Evolutionary conservation across 2,329 filamentous ascomycete genomes (phyloP).

Genomic region (Orbilia oligospora): DNA sequence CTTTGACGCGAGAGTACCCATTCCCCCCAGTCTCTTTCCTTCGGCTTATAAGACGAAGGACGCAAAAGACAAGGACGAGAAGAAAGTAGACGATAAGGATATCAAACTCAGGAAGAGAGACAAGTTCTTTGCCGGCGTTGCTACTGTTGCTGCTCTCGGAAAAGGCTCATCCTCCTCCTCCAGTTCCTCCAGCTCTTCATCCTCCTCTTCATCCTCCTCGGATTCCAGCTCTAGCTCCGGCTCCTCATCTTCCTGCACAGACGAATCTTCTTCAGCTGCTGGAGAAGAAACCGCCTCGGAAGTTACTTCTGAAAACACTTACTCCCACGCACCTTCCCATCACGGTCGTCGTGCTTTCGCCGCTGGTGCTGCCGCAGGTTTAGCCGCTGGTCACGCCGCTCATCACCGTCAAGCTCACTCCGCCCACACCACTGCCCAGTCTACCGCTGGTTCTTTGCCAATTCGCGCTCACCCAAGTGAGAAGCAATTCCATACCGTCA

Average conservation of each 20-base stretch:
- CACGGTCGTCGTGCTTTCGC: slow-evolving; percentile 53
- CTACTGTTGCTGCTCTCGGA: slow-evolving; percentile 67
- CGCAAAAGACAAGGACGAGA: slow-evolving; percentile 72
- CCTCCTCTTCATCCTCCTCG: slow-evolving; percentile 36
- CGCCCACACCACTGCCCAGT: slow-evolving; percentile 20
- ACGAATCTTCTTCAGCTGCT: slow-evolving; percentile 59
- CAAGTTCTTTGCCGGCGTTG: slow-evolving; percentile 75
- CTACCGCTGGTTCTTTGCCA: slow-evolving; percentile 36
- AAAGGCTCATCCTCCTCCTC: slow-evolving; percentile 67
- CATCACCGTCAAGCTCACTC: slow-evolving; percentile 2
- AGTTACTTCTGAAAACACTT: slow-evolving; percentile 62
- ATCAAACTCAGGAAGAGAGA: slow-evolving; percentile 92
- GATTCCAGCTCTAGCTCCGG: slow-evolving; percentile 34
- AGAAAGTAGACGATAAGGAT: slow-evolving; percentile 73
- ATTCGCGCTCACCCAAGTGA: slow-evolving; percentile 52
- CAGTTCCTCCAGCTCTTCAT: slow-evolving; percentile 63
- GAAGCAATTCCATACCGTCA: slow-evolving; percentile 60
- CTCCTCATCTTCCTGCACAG: slow-evolving; percentile 60
- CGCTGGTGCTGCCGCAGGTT: slow-evolving; percentile 52
- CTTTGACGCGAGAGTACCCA: slow-evolving; percentile 99
- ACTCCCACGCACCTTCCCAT: slow-evolving; percentile 46
- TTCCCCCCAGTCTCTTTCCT: slow-evolving; percentile 99
- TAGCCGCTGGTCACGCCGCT: slow-evolving; percentile 41
- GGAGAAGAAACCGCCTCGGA: slow-evolving; percentile 59
- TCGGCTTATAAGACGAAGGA: slow-evolving; percentile 84